phyloP scores from a whole-genome alignment of 2,329 filamentous ascomycete species.

The Fusarium sp. region DNA sequence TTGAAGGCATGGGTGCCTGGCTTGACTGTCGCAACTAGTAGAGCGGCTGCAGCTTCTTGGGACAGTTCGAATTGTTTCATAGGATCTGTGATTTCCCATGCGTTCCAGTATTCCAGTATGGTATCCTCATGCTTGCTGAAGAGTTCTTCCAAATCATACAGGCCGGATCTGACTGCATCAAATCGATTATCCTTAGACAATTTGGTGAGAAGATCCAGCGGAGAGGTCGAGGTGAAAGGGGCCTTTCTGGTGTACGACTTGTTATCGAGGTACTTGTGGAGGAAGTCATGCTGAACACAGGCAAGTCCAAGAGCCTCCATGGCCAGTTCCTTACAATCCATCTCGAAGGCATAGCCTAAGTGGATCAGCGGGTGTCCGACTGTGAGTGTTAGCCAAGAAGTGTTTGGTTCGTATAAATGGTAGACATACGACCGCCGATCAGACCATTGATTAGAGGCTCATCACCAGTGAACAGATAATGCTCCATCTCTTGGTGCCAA shows the following conservation, averaged over 20 bases:
- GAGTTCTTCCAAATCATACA: conserved; percentile 74
- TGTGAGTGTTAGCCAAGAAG: conserved; percentile 53
- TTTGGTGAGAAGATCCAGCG: conserved; percentile 77
- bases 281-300: conserved; percentile 67
- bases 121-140: conserved; percentile 77
- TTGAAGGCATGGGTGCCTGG: conserved; percentile 76
- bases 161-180: conserved; percentile 67
- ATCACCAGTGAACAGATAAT: conserved; percentile 81
- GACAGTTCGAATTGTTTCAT: conserved; percentile 80
- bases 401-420: not conserved
- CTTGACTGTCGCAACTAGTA: conserved; percentile 72
- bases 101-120: conserved; percentile 90
- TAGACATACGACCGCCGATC: conserved; percentile 77
- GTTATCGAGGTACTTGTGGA: conserved; percentile 79
- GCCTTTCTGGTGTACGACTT: conserved; percentile 75
- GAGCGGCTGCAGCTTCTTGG: conserved; percentile 69
- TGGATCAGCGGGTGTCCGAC: conserved; percentile 95
- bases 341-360: conserved; percentile 91
- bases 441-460: conserved; percentile 85
- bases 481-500: conserved; percentile 81
- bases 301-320: conserved; percentile 87
- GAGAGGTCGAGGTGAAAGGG: conserved; percentile 69
- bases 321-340: conserved; percentile 84
- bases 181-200: conserved; percentile 78
- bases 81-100: conserved; percentile 80